Evolutionary conservation across 2,329 filamentous ascomycete genomes (phyloP).

Genomic region (Talaromyces sp.): DNA sequence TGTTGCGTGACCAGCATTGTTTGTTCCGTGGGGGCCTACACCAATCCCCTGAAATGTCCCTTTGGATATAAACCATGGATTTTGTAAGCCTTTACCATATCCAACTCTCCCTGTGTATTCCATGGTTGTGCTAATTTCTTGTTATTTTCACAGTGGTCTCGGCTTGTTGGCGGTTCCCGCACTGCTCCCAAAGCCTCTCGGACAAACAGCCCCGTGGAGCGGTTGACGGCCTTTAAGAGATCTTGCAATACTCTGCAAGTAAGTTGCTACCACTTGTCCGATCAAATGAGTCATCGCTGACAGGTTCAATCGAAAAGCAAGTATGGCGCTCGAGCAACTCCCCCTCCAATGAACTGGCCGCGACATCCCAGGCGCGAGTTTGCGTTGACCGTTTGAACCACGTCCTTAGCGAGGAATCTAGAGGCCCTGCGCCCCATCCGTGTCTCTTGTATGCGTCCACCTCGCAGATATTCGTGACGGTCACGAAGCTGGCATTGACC

Average conservation of each 20-base stretch:
- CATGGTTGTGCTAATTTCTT: neutral
- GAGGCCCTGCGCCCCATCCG: slow-evolving; percentile 82
- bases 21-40: neutral
- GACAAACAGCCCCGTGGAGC: slow-evolving; percentile 58
- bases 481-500: slow-evolving; percentile 83
- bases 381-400: slow-evolving; percentile 58
- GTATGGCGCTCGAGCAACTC: slow-evolving; percentile 60
- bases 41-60: neutral
- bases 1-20: neutral
- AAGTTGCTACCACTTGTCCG: slow-evolving; percentile 21
- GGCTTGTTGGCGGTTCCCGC: slow-evolving; percentile 59
- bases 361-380: slow-evolving; percentile 51
- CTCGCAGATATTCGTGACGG: slow-evolving; percentile 83
- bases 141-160: slow-evolving; percentile 52
- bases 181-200: slow-evolving; percentile 49
- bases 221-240: slow-evolving; percentile 61
- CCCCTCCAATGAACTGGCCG: slow-evolving; percentile 52
- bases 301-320: slow-evolving; percentile 43
- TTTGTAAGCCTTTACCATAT: neutral
- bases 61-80: neutral
- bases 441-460: slow-evolving; percentile 84
- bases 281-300: slow-evolving; percentile 1
- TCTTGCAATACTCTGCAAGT: slow-evolving; percentile 51
- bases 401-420: slow-evolving; percentile 84
- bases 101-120: neutral